Evolutionary conservation across 768 basidiomycete genomes (phyloP).

Genomic region (Piloderma croceum): DNA sequence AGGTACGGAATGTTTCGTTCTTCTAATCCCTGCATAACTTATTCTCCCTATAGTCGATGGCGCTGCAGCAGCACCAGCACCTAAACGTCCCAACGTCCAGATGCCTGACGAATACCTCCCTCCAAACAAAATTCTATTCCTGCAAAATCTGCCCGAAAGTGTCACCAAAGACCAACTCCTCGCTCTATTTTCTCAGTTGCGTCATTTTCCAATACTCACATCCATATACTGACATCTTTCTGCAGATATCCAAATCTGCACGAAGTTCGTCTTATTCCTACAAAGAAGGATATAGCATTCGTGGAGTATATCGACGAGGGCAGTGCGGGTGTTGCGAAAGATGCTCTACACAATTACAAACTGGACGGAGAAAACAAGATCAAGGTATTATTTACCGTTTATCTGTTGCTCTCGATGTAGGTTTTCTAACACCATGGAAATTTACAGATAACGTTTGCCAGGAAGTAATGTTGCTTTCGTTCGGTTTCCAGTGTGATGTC

Average conservation of each 20-base stretch:
- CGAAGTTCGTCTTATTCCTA: conserved; percentile 98
- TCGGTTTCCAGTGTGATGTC: too few species aligned
- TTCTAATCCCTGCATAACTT: conserved; percentile 5
- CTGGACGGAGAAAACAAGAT: conserved; percentile 97
- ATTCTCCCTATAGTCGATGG: conserved; percentile 52
- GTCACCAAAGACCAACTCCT: conserved; percentile 91
- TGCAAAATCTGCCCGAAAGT: conserved; percentile 92
- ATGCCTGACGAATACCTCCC: conserved; percentile 99
- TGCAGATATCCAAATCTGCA: conserved; percentile 86
- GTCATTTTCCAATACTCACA: conserved; percentile 13
- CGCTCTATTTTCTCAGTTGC: conserved; percentile 86
- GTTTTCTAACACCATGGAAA: conserved; percentile 7
- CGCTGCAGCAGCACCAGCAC: conserved; percentile 52
- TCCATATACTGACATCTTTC: conserved; percentile 1
- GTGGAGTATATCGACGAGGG: conserved; percentile 95
- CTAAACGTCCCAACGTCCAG: conserved; percentile 81
- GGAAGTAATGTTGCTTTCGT: too few species aligned
- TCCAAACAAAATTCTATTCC: conserved; percentile 97
- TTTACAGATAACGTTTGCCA: conserved; percentile 65
- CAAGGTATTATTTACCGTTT: conserved; percentile 55
- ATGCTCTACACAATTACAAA: conserved; percentile 96
- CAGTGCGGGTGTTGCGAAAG: conserved; percentile 86
- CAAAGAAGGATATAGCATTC: conserved; percentile 96
- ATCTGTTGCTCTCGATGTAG: not conserved
- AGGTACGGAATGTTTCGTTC: conserved; percentile 39